These are phyloP conservation scores for Aspergillus sp. DNA, from an alignment of 2,329 filamentous ascomycete species.

Conservation along the genomic window DNA sequence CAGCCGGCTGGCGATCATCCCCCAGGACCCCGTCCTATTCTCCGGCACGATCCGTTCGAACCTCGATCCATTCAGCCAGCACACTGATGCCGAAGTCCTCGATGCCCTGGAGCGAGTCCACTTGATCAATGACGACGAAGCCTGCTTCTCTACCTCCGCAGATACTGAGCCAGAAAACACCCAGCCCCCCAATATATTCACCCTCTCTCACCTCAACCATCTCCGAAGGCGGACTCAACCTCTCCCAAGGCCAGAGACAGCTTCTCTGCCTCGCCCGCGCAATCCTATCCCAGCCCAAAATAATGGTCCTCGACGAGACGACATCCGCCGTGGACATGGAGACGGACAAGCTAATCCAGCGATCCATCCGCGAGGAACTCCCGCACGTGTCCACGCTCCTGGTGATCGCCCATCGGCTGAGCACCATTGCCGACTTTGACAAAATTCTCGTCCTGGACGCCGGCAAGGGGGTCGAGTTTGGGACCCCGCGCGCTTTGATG, in stretches of 20 bases:
- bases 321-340: constrained; percentile 73
- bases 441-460: constrained; percentile 66
- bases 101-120: constrained; percentile 67
- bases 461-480: constrained; percentile 64
- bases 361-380: constrained; percentile 67
- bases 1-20: constrained; percentile 71
- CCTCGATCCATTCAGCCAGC: constrained; percentile 68
- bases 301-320: constrained; percentile 76
- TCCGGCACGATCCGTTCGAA: constrained; percentile 71
- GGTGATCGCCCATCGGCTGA: constrained; percentile 69
- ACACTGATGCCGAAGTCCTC: constrained; percentile 63
- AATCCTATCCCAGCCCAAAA: constrained; percentile 65
- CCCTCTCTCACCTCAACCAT: constrained; percentile 32
- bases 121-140: constrained; percentile 31
- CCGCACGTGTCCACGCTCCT: constrained; percentile 57
- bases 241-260: constrained; percentile 72
- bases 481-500: constrained; percentile 59
- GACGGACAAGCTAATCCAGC: constrained; percentile 69
- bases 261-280: constrained; percentile 70
- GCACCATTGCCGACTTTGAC: constrained; percentile 72
- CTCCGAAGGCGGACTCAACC: constrained; percentile 67
- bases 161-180: background rate
- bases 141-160: no score
- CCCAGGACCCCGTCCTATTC: constrained; percentile 76
- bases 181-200: background rate